phyloP scores from a whole-genome alignment of 2,329 filamentous ascomycete genomes.

The Rhynchosporium graminicola region DNA sequence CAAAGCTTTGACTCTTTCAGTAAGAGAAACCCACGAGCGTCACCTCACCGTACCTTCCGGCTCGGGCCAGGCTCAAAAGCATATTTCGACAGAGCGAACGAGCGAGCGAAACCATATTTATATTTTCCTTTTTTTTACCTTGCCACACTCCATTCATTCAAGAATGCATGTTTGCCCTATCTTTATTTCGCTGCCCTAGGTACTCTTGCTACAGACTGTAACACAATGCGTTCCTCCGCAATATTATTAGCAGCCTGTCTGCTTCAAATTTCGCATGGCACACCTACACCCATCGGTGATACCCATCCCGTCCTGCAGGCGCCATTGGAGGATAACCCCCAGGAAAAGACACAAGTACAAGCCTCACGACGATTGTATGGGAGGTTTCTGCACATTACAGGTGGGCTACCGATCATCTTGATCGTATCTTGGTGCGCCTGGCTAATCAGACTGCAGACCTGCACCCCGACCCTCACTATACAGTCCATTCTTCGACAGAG shows the following conservation, averaged over 20 bases:
- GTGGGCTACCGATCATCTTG: conserved; percentile 49
- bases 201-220: conserved; percentile 26
- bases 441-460: conserved; percentile 62
- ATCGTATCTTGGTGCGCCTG: conserved; percentile 25
- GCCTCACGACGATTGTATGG: conserved; percentile 57
- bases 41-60: conserved; percentile 7
- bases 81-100: conserved; percentile 4
- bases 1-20: conserved; percentile 5
- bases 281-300: conserved; percentile 33
- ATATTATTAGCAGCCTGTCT: conserved; percentile 33
- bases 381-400: conserved; percentile 85
- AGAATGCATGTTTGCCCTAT: neutral
- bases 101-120: neutral
- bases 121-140: neutral
- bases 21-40: conserved; percentile 12
- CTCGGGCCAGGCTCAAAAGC: neutral
- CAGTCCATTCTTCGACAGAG: conserved; percentile 70
- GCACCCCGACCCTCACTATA: conserved; percentile 88
- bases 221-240: conserved; percentile 30
- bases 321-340: conserved; percentile 37
- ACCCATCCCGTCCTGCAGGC: conserved; percentile 30
- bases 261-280: conserved; percentile 30
- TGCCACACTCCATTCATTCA: neutral
- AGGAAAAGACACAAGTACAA: conserved; percentile 26
- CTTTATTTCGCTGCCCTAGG: conserved; percentile 15